Base-by-base conservation (phyloP, 1,139 yeast species). In the Debaryomycetaceae sp. region DNA sequence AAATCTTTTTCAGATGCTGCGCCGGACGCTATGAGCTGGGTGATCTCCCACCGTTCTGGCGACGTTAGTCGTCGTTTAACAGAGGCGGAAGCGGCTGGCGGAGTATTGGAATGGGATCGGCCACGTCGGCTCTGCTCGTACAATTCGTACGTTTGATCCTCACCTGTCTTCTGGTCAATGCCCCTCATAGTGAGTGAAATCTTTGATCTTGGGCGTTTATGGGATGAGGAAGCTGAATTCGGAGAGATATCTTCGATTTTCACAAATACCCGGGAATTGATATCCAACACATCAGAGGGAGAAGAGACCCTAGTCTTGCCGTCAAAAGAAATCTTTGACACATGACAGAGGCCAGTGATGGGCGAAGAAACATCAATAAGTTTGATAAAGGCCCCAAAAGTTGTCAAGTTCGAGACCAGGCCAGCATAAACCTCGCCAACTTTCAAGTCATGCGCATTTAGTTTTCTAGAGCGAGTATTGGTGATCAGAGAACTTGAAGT, bases 21-120 rank as follows among this genome's bases (percentile, higher is more conserved):
- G 2, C 94, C 94, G 3, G 92, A 74, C 0, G 92, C 80, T 22
- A 80, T 77, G 21, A 83, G 58, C 44, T 87, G 96, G 21, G 82
- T 62, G 30, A 83, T 67, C 44, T 87, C 96, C 95, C 95, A 87
- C 33, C 87, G 56, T 49, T 87, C 97, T 1, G 94, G 93, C 0
- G 93, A 79, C 0, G 92, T 77, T 23, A 79, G 50, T 29, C 83
- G 57, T 40, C 75, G 62, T 32, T 60, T 52, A 13, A 32, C 28
- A n/a, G n/a, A n/a, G n/a, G n/a, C n/a, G n/a, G n/a, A n/a, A n/a
- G n/a, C n/a, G n/a, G 24, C 13, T 8, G 22, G 22, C 8, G 13
- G 13, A 10, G 24, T 8, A 7, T 13, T 7, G 13, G 24, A 10
- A 7, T 22, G 24, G 11, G 21, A 19, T 11, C 21, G 21, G 10